Evolutionary conservation across 139 green algal species (phyloP), one percentile per base, ranked within the genome.

Genomic region (Asterochloris erici): DNA sequence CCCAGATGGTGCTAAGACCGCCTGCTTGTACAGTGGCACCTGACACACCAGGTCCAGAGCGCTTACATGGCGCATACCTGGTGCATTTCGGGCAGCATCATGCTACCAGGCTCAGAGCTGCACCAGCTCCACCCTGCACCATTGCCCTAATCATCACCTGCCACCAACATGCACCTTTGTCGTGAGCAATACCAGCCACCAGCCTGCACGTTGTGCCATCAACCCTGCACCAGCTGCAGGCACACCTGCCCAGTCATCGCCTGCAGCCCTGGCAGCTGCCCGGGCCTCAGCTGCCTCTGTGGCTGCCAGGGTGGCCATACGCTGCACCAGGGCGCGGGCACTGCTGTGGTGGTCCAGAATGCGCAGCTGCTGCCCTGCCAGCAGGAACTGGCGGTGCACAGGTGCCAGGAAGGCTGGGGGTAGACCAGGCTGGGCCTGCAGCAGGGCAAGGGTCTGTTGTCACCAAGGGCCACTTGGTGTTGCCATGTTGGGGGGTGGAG

Each of bases 341-440:
- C 11, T 63, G 38, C 66, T 24, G 12, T 74, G 68, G 27, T 24
- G n/a, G 14, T 78, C 38, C 79, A 83, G 21, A 29, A 83, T 61
- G 27, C 79, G 66, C 38, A 83, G 68, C 38, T 83, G 79, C 68
- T 63, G 28, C 21, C 79, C 79, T 62, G 79, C 79, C 69, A 78
- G 21, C 19, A 83, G 23, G 23, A 78, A 68, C 38, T 83, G 79
- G 23, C n/a, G 23, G 29, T 68, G 23, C 66, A 23, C 68, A 21
- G 66, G 68, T 68, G 68, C 29, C 68, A 83, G 79, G 47, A 83
- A 83, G 17, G 24, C 73, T 29, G 73, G 73, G 16, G 47, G 24
- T 28, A 23, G 12, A 0, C 26, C 13, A 60, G 79, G 66, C 29
- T 66, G 47, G 60, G 79, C 79, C 70, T 83, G 79, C 26, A 62